Conservation (phyloP, 2,329 filamentous ascomycete genomes). For the Xylaria arbuscula region DNA sequence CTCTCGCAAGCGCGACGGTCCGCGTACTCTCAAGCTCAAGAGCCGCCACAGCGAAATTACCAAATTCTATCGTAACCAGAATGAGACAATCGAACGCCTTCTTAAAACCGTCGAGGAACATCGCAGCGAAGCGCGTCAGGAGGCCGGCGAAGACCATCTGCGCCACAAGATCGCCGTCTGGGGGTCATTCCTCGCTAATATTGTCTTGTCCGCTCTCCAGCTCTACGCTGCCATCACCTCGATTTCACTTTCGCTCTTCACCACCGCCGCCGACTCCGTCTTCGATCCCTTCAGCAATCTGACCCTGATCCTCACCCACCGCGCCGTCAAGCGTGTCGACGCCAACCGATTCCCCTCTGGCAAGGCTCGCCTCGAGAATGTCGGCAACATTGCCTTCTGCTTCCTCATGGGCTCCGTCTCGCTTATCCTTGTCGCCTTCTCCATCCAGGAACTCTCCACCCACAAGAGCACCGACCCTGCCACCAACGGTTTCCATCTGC, state of each 20-base stretch:
- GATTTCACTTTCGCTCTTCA: conserved; percentile 93
- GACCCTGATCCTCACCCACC: conserved; percentile 85
- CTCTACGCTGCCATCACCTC: conserved; percentile 89
- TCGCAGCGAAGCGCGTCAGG: conserved; percentile 80
- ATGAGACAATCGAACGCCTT: conserved; percentile 91
- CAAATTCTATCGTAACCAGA: conserved; percentile 89
- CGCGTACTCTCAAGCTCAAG: conserved; percentile 35
- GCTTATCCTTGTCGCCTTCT: conserved; percentile 91
- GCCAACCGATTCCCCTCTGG: conserved; percentile 87
- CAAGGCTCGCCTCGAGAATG: conserved; percentile 93
- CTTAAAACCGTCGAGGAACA: conserved; percentile 95
- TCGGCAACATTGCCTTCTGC: conserved; percentile 95
- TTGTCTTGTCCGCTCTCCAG: conserved; percentile 82
- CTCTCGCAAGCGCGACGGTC: conserved; percentile 74
- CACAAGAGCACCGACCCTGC: conserved; percentile 56
- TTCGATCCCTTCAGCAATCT: conserved; percentile 94
- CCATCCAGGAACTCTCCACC: conserved; percentile 74
- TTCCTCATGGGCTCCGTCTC: conserved; percentile 96
- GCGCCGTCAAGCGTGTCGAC: conserved; percentile 89
- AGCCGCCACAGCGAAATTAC: conserved; percentile 68
- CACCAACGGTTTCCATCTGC: conserved; percentile 77
- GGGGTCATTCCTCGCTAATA: conserved; percentile 81
- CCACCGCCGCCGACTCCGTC: conserved; percentile 94
- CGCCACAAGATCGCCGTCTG: conserved; percentile 75
- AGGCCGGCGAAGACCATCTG: conserved; percentile 83